Base-by-base conservation (phyloP, 768 basidiomycete genomes). In the Boletellus ananiceps region DNA sequence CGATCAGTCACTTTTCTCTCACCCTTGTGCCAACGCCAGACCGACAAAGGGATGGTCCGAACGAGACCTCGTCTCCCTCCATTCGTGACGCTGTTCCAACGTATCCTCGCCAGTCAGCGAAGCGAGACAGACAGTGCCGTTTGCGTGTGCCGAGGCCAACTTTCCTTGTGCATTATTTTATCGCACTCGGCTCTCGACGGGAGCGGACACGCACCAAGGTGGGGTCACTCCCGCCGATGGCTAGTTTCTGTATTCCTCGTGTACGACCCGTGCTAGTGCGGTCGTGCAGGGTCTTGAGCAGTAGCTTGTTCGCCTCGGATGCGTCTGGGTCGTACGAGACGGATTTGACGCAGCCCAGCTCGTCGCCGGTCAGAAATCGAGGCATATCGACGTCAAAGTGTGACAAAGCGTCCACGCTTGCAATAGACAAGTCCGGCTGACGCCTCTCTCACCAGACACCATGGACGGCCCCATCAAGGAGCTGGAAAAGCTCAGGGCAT, bases 381-480 rank as follows among this genome's bases (percentile, higher is more conserved):
- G 80, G 70, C 84, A 87, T 88, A 19, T 29, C 29, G 44, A 27
- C 25, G 19, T 19, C 19, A 12, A 25, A 27, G 63, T 64, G 62
- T 67, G 60, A 61, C 56, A 50, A 23, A 16, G 13, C 40, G 8
- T n/a, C 8, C 34, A 33, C 27, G 27, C 27, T 11, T 9, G 11
- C 29, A 29, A 21, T 31, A 15, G 9, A 23, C 23, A 23, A 40
- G 46, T 44, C 39, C 15, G 8, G 31, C 21, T 16, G 51, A 29
- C 32, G 21, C 41, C 16, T 7, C 29, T 47, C 49, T 8, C 12
- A 49, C 40, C 41, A 35, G 42, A 46, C 56, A 51, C 31, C 46
- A 90, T 91, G 89, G 87, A 91, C 36, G 80, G 70, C 11, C 75
- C 83, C 33, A 70, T 88, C 51, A 92, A 88, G 67, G 90, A 93